Base-by-base conservation (phyloP, 2,329 filamentous ascomycete species). In the Fusarium sp. region DNA sequence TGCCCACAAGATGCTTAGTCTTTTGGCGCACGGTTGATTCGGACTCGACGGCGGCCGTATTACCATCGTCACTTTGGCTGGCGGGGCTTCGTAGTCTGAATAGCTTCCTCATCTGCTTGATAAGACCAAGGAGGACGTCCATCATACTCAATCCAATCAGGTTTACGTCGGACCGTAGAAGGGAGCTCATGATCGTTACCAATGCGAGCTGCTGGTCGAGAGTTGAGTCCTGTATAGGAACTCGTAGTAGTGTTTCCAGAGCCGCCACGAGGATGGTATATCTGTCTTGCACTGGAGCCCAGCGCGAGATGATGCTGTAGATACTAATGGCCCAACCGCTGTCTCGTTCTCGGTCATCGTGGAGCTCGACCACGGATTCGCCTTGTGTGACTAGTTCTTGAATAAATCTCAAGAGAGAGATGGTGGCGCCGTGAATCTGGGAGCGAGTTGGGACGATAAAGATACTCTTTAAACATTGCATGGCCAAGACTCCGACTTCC, bases 111-210 rank as follows among this genome's bases (percentile, higher is more conserved):
- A 95, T 92, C 76, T 97, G 94, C 69, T 93, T 91, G 67, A 98
- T 88, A 15, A 99, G 84, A 3, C 94, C 92, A 15, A 97, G 84
- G 28, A 98, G 84, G 19, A 98, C 91, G 77, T 99, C 96, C 90
- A 98, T 98, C 53, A 98, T 92, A 77, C 94, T 98, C 45, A 99
- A 84, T 2, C 96, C 96, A 65, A 99, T 98, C 76, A 98, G 86
- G 79, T 98, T 98, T 76, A 97, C 90, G 42, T 95, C 90, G 0
- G 95, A 98, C 52, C 92, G 91, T 46, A 99, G 84, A 11, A 98
- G 85, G 66, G 92, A 93, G 64, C 93, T 90, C 62, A 98, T 89
- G 80, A 98, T 89, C 43, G 90, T 90, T 1, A 92, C 88, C 63
- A 97, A 84, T 6, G 91, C 88, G 55, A 94, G 83, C 74, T 97